Evolutionary conservation across 768 basidiomycete genomes (phyloP), one percentile per base, ranked within the genome.

Genomic region (Rickenella mellea): DNA sequence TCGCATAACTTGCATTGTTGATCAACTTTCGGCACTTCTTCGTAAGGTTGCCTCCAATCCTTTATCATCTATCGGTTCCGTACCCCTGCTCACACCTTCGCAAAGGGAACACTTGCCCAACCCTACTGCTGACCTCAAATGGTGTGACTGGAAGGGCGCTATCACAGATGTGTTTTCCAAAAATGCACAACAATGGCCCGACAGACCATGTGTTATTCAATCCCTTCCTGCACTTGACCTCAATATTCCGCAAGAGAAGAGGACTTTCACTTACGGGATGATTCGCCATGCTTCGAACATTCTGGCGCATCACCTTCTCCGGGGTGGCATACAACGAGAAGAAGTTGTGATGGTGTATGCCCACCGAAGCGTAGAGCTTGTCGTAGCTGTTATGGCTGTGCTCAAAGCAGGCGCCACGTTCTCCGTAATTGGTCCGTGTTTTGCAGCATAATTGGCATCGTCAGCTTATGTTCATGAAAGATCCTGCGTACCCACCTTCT

Each of bases 341-440:
- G 96, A 99, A 49, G 91, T 98, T 15, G 91, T 98, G 41, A 97
- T 94, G 83, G 84, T 99, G 15, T 99, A 98, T 55, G 94, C 94
- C 2, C 82, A 96, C 54, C 78, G 96, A 26, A 90, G 88, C 51
- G 92, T 97, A 36, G 94, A 99, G 59, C 80, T 99, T 40, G 88
- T 96, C 2, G 86, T 98, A 3, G 93, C 94, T 5, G 91, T 98
- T 6, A 88, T 99, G 83, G 96, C 89, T 19, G 80, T 93, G 27
- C 71, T 98, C 48, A 97, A 97, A 64, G 89, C 86, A 3, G 96
- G 96, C 21, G 94, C 88, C 1, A 92, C 88, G 3, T 97, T 99
- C 66, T 93, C 88, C 35, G 96, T 99, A 46, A 94, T 98, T 35
- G 93, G 91, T 93, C 36, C 48, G 80, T 63, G 37, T 44, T 28